A percentile compares a stretch with the other conserved stretches of the same genome.
phyloP scores from a whole-genome alignment of 306 rosid species.

The Trifolium repens region DNA sequence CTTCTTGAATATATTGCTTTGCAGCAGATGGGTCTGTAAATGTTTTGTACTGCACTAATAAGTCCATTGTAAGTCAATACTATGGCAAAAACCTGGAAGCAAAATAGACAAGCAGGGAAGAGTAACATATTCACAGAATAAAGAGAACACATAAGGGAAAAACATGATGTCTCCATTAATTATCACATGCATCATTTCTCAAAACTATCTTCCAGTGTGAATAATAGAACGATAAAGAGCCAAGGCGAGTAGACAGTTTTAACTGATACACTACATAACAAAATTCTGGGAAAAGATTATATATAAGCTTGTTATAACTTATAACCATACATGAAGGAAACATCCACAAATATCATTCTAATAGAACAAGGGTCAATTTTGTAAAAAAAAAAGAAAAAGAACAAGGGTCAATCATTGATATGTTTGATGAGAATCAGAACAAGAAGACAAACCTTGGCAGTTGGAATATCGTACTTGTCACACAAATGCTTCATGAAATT shows the following conservation, averaged over 20 bases:
- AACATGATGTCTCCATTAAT: conserved; percentile 20
- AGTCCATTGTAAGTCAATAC: conserved; percentile 34
- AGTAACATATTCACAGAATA: conserved; percentile 20
- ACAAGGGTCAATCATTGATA: conserved; percentile 14
- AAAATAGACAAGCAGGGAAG: conserved; percentile 28
- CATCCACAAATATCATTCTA: not conserved
- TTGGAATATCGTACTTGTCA: conserved; percentile 85
- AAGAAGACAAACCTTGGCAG: conserved; percentile 76
- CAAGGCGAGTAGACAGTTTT: conserved; percentile 23
- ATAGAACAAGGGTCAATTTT: not conserved
- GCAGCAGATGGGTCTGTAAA: conserved; percentile 81
- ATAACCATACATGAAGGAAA: conserved; percentile 8
- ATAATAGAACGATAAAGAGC: conserved; percentile 15
- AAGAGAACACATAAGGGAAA: conserved; percentile 3
- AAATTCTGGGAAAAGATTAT: not conserved
- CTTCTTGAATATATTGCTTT: conserved; percentile 77
- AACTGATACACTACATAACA: conserved; percentile 6
- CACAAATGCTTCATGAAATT: conserved; percentile 93
- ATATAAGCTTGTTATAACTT: conserved; percentile 9
- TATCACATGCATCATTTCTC: conserved; percentile 20
- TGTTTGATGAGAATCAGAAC: conserved; percentile 25
- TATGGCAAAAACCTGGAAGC: conserved; percentile 2
- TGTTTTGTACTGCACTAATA: conserved; percentile 75
- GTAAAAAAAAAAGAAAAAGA: too few species aligned
- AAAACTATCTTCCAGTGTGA: conserved; percentile 10